These are phyloP conservation scores for Chionographis japonica DNA, from an alignment of 106 monocot genomes.

Conservation along the genomic window DNA sequence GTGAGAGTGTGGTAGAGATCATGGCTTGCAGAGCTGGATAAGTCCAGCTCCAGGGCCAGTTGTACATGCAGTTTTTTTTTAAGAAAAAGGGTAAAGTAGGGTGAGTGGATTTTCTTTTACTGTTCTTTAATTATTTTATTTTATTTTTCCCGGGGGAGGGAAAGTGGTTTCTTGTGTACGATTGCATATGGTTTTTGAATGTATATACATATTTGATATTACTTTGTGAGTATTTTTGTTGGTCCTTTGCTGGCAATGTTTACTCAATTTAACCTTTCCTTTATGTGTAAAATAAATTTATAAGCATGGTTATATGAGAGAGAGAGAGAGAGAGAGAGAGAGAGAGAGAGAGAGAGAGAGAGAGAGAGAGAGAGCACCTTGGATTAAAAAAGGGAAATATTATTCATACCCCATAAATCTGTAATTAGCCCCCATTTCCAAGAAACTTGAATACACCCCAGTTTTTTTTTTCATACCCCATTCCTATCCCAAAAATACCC, in stretches of 20 bases:
- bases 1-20: conserved; percentile 49
- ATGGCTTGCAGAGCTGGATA: conserved; percentile 51
- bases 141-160: background rate
- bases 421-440: no score
- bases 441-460: no score
- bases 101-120: conserved; percentile 12
- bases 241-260: background rate
- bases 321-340: no score
- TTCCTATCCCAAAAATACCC: no score
- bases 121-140: conserved; percentile 11
- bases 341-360: no score
- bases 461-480: no score
- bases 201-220: background rate
- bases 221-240: conserved; percentile 13
- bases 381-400: no score
- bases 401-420: no score
- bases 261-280: no score
- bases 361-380: no score
- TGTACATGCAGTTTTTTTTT: background rate
- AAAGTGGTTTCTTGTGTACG: conserved; percentile 4
- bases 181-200: background rate
- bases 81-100: conserved; percentile 2
- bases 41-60: conserved; percentile 5
- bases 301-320: no score
- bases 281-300: no score